These are phyloP conservation scores for Capillidium rhysosporum DNA, from an alignment of 371 early-diverging fungal species.

Conservation along the genomic window DNA sequence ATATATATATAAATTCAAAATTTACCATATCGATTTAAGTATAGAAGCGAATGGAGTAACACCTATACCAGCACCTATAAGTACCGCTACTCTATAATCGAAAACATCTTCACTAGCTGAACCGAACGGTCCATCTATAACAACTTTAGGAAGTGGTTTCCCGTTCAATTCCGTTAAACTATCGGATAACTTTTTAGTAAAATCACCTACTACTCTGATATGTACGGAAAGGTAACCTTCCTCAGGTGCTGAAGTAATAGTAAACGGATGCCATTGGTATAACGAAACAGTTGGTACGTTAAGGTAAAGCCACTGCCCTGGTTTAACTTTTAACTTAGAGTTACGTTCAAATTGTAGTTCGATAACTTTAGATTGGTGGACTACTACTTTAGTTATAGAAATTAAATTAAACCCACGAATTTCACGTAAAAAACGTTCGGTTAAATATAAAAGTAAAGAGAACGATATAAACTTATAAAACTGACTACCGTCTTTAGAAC, in stretches of 20 bases:
- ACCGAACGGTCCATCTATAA: slow-evolving; percentile 78
- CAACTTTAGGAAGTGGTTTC: slow-evolving; percentile 27
- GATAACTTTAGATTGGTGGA: slow-evolving; percentile 42
- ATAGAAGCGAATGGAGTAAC: slow-evolving; percentile 29
- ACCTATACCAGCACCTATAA: slow-evolving; percentile 70
- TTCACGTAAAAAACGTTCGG: slow-evolving; percentile 53
- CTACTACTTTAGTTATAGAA: slow-evolving; percentile 35
- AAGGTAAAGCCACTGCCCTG: slow-evolving; percentile 50
- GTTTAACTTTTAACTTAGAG: slow-evolving; percentile 19
- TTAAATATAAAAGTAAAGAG: slow-evolving; percentile 37
- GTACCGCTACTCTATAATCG: slow-evolving; percentile 53
- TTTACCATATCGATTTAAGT: slow-evolving; percentile 19
- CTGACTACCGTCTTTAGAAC: slow-evolving; percentile 33
- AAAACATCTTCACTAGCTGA: slow-evolving; percentile 72
- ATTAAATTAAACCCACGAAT: slow-evolving; percentile 41
- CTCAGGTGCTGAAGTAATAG: slow-evolving; percentile 63
- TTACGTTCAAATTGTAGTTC: slow-evolving; percentile 49
- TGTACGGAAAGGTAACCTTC: slow-evolving; percentile 58
- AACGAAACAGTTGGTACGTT: slow-evolving; percentile 36
- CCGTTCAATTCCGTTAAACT: slow-evolving; percentile 17
- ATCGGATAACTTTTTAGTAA: slow-evolving; percentile 49
- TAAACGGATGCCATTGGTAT: slow-evolving; percentile 75
- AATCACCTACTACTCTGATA: slow-evolving; percentile 62
- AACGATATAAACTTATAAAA: slow-evolving; percentile 70
- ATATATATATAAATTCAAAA: slow-evolving; percentile 19